A percentile compares a stretch with the other conserved stretches of the same genome.
phyloP scores from a whole-genome alignment of 1,284 basidiomycete species.

The Fomitopsis palustris region DNA sequence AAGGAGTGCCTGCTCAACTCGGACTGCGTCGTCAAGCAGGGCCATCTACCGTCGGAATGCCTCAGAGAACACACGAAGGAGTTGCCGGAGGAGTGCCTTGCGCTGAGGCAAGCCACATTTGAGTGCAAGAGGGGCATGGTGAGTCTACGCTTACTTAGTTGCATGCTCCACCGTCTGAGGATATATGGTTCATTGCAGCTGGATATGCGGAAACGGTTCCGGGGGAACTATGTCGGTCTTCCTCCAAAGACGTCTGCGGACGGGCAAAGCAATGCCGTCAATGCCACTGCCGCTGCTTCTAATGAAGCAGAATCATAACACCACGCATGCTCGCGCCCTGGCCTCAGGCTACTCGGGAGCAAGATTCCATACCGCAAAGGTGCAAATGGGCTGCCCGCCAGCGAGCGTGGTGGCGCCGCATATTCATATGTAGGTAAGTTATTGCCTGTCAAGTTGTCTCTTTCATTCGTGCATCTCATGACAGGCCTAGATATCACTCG shows the following conservation, averaged over 20 bases:
- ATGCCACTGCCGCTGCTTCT: neutral
- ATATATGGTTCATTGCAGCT: constrained; percentile 40
- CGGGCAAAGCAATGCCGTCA: neutral
- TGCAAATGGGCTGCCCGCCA: neutral
- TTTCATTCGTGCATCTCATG: neutral
- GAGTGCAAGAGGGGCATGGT: constrained; percentile 90
- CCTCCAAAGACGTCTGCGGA: neutral
- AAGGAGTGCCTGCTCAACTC: constrained; percentile 79
- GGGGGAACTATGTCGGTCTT: constrained; percentile 53
- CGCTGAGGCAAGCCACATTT: constrained; percentile 73
- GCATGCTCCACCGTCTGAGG: neutral
- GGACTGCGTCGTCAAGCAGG: constrained; percentile 79
- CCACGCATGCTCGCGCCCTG: neutral
- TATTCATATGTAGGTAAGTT: neutral
- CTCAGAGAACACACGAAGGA: constrained; percentile 68
- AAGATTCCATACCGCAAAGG: neutral
- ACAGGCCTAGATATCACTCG: too few species aligned
- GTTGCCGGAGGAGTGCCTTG: constrained; percentile 73
- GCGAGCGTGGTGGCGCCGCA: neutral
- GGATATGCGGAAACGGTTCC: constrained; percentile 80
- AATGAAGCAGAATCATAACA: neutral
- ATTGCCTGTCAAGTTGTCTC: neutral
- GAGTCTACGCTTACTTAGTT: constrained; percentile 24
- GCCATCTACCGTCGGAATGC: constrained; percentile 73
- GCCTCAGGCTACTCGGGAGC: too few species aligned